Evolutionary conservation across 1,139 yeast genomes (phyloP).

Genomic region (Eremothecium coryli): DNA sequence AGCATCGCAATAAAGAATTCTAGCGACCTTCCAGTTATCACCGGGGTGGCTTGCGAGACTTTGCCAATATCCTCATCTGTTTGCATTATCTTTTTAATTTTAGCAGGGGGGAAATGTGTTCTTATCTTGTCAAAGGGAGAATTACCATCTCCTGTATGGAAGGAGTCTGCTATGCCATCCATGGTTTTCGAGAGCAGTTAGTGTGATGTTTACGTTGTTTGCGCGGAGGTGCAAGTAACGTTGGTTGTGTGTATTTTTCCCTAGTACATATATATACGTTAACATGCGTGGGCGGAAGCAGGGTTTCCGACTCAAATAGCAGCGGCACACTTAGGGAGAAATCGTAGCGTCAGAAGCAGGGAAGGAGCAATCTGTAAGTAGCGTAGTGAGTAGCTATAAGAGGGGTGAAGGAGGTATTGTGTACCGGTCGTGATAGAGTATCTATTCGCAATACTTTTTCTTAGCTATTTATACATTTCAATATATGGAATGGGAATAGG

Average conservation of each 20-base stretch:
- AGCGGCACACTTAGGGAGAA: too few species aligned
- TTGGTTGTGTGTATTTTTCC: neutral
- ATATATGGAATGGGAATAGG: too few species aligned
- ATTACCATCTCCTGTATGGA: neutral
- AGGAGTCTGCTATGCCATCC: neutral
- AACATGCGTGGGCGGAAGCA: too few species aligned
- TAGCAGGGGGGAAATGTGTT: conserved; percentile 95
- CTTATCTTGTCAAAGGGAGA: conserved; percentile 38
- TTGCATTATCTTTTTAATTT: conserved; percentile 94
- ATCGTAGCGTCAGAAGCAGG: too few species aligned
- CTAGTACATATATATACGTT: neutral
- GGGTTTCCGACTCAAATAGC: too few species aligned
- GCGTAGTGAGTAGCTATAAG: too few species aligned
- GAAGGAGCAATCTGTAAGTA: too few species aligned
- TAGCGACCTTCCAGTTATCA: conserved; percentile 88
- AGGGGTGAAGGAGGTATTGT: too few species aligned
- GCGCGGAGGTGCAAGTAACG: neutral
- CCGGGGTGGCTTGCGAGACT: conserved; percentile 97
- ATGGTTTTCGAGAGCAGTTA: neutral
- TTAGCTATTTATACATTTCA: too few species aligned
- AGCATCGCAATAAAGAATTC: conserved; percentile 86
- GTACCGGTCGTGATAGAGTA: too few species aligned
- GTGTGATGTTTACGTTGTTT: neutral
- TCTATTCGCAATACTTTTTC: too few species aligned
- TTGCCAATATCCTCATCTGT: conserved; percentile 97